Evolutionary conservation across 2,329 filamentous ascomycete genomes (phyloP), one percentile per base, ranked within the genome.

Genomic region (Monilinia fructigena): DNA sequence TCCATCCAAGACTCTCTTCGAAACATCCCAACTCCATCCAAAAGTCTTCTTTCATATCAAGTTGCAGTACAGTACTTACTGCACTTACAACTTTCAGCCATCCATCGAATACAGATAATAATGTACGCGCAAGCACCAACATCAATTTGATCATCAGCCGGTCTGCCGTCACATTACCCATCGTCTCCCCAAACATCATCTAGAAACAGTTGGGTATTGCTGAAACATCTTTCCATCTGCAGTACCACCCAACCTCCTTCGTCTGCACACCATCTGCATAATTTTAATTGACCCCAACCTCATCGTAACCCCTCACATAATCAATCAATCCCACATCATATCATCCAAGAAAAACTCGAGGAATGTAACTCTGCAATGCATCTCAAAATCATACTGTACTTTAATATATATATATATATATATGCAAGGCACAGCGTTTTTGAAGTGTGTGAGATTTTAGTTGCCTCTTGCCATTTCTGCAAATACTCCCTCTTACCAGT

Each of bases 321-420:
- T 60, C 47, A 31, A 48, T 50, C 58, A 50, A 38, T 56, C 20
- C 40, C 20, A 64, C 23, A 26, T 53, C 20, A 2, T 35, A 53
- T 45, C 55, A 40, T 26, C 23, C 54, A 58, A 48, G 40, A 58
- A 31, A 40, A 65, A 31, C 6, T 38, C 45, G 7, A 52, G 20
- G 23, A 61, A 54, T 61, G 47, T 52, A 53, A 66, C 63, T 42
- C 55, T 66, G 48, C 56, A 47, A 61, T 61, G 63, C 16, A 66
- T 50, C 31, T 47, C 54, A 35, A 42, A 59, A 59, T 35, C 56
- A 47, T 23, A 50, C 45, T 26, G 23, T 28, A 50, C 31, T 35
- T 0, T 35, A 35, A 35, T 35, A 35, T 35, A 35, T 35, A 35
- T 35, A 35, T 31, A 4, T 35, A 35, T 35, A 6, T 35, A 35